Base-by-base conservation (phyloP, 106 monocot genomes). In the Allium cepa region DNA sequence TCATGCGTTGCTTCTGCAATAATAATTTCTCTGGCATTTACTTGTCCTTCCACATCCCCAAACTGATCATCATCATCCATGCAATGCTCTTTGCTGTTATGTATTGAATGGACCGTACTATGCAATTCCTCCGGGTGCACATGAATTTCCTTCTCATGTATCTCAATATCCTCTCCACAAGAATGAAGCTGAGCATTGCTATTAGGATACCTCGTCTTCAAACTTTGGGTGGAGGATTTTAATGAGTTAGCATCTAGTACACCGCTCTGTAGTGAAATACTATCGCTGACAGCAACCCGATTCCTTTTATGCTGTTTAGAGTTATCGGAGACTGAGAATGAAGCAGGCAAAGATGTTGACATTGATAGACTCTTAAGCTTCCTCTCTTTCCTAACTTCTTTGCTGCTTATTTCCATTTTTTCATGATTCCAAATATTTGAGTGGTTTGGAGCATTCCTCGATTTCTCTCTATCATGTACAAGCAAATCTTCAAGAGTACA, bases 401-500 rank as follows among this genome's bases (percentile, higher is more conserved):
- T 72, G 57, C 53, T 17, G 49, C 77, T 53, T 36, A 36, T 36
- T 36, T 36, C 36, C 36, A 36, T 36, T 36, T 36, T 36, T 36
- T 5, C 36, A 81, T 10, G 3, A 46, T 76, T 75, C 50, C 45
- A 50, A 46, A 36, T 27, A 28, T 45, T 18, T 7, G 49, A 26
- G 18, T 48, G 18, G 28, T 65, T 52, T 8, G 60, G 15, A 72
- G 27, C 46, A n/a, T 50, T 22, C n/a, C 17, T 45, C 60, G 66
- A 56, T 49, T 18, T 63, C 49, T 90, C 84, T 53, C 51, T 80
- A 47, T 85, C 80, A 56, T 28, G 36, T 45, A 56, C 68, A 68
- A 68, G 79, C 83, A 95, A 92, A 66, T 92, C 92, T 57, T 77
- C 79, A 26, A 97, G 73, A 46, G 92, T 83, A 50, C 62, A 85